A percentile compares a stretch with the other conserved stretches of the same genome.
Evolutionary conservation across 192 early-diverging fungal genomes (phyloP).

Genomic region (Gonapodya sp.): DNA sequence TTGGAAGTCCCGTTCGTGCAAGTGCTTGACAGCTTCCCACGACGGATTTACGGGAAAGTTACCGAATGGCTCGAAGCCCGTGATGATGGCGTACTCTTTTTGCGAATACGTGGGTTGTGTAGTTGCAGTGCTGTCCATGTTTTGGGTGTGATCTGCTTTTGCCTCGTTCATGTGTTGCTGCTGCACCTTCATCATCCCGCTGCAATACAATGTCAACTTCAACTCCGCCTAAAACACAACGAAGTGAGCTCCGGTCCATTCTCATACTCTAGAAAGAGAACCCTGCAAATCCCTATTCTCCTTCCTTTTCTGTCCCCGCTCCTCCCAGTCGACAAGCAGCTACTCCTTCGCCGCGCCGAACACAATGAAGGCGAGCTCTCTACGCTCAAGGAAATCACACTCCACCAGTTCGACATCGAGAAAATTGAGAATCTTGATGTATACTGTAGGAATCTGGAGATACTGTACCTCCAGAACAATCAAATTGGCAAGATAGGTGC

Average conservation of each 20-base stretch:
- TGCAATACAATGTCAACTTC: no score
- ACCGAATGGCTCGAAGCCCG: constrained; percentile 1
- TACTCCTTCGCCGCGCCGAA: constrained; percentile 39
- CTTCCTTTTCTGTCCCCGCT: not conserved
- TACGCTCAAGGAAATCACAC: constrained; percentile 39
- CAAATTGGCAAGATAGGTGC: constrained; percentile 45
- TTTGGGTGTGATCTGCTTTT: no score
- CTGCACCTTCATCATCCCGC: no score
- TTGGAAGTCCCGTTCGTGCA: not conserved
- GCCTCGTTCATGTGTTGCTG: no score
- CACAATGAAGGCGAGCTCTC: constrained; percentile 55
- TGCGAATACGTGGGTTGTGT: no score
- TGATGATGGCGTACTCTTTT: not conserved
- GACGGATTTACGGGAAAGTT: not conserved
- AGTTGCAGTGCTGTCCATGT: no score
- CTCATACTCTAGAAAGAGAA: no score
- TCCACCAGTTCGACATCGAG: constrained; percentile 55
- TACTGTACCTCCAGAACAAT: constrained; percentile 47
- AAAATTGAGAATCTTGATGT: constrained; percentile 52
- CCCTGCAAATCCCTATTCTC: not conserved
- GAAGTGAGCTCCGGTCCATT: no score
- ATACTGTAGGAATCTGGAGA: constrained; percentile 46
- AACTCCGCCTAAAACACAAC: not conserved
- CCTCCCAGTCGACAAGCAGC: constrained; percentile 29
- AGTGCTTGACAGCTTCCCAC: not conserved